A percentile compares a stretch with the other conserved stretches of the same genome.
Conservation (phyloP, 176 grass and related monocot genomes). For the Saccharum spontaneum region DNA sequence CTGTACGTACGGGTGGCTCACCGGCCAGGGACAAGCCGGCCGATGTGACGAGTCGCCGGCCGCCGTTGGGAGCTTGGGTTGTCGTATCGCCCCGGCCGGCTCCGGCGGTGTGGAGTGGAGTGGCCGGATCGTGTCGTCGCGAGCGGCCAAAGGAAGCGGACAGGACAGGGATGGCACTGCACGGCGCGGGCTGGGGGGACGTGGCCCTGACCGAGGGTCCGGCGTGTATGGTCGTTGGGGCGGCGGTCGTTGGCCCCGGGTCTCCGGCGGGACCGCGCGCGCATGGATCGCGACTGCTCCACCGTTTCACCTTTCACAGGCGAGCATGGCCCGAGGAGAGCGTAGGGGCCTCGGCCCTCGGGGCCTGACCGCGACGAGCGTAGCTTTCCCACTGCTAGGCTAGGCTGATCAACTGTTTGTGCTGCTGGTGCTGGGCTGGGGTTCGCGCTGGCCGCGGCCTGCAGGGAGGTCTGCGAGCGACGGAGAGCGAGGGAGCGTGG, state of each 20-base stretch:
- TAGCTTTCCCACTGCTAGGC: too few relatives aligned
- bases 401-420: not conserved
- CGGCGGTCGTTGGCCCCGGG: not conserved
- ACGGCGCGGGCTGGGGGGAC: too few relatives aligned
- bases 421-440: not conserved
- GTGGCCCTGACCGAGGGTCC: not conserved
- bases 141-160: slow-evolving; percentile 24
- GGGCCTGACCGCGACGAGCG: too few relatives aligned
- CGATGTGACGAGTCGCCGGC: not conserved
- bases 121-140: slow-evolving; percentile 31
- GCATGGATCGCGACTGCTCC: slow-evolving; percentile 8
- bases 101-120: not conserved
- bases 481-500: not conserved
- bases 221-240: slow-evolving; percentile 32
- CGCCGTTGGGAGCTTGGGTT: slow-evolving; percentile 19
- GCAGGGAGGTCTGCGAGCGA: too few relatives aligned
- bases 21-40: not conserved
- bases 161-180: not conserved
- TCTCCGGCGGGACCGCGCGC: not conserved
- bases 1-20: not conserved
- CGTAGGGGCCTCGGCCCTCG: too few relatives aligned
- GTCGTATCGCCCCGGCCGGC: slow-evolving; percentile 27
- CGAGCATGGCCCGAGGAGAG: not conserved
- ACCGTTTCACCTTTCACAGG: not conserved
- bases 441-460: not conserved